Evolutionary conservation across 345 rosid genomes (phyloP).

Genomic region (Eucalyptus guilfoylei): DNA sequence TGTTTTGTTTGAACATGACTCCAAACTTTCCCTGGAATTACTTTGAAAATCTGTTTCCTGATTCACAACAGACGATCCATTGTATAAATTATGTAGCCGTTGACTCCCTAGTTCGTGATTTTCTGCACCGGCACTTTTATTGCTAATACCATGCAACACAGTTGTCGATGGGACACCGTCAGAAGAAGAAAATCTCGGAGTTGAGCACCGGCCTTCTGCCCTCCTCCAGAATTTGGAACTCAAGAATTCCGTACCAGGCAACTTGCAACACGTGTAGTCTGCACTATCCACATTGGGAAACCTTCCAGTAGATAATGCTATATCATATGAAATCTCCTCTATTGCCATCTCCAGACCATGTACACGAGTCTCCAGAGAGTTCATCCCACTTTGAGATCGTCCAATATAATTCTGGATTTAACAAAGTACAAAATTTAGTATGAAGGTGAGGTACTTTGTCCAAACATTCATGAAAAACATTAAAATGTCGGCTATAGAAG

Average conservation of each 20-base stretch:
- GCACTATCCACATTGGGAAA: constrained; percentile 18
- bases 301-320: constrained; percentile 57
- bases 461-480: background rate
- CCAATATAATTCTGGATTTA: constrained; percentile 69
- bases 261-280: constrained; percentile 70
- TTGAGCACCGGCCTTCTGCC: constrained; percentile 35
- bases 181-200: constrained; percentile 25
- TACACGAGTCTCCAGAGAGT: constrained; percentile 75
- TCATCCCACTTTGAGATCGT: constrained; percentile 79
- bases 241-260: constrained; percentile 78
- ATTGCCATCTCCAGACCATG: constrained; percentile 81
- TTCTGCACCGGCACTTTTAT: background rate
- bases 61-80: constrained; percentile 1
- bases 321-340: constrained; percentile 71
- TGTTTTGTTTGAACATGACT: constrained; percentile 13
- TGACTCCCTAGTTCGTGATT: constrained; percentile 6
- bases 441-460: background rate
- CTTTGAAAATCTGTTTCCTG: background rate
- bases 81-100: constrained; percentile 9
- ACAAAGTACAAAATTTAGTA: background rate
- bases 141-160: background rate
- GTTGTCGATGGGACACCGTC: background rate
- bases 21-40: constrained; percentile 12
- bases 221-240: constrained; percentile 87
- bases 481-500: background rate